Evolutionary conservation across 805 yeast species (phyloP), one percentile per base, ranked within the genome.

Genomic region (Myxozyma neotropica): DNA sequence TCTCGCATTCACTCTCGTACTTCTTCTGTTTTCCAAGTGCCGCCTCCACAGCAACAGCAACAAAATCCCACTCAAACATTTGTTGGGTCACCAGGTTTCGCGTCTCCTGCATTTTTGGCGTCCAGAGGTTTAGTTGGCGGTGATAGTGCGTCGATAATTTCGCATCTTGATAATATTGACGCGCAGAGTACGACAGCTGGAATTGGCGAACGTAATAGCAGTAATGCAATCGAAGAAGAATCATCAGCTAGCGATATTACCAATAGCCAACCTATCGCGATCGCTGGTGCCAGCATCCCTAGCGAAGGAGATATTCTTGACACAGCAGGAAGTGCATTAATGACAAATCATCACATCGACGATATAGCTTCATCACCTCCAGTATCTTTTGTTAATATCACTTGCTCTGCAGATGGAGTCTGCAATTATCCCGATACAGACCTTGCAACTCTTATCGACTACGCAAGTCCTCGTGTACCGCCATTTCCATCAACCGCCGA

Each of bases 401-500:
- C 55, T n/a, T 33, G 51, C 44, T 58, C 58, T 1, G 45, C 47
- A 17, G 56, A 57, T 21, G 61, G 51, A 6, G 49, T 29, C 3
- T 35, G 45, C 23, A 33, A 42, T 33, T 47, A 54, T 33, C 52
- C 46, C 17, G 55, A 45, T 31, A 31, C 64, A 3, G 65, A 61
- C 39, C 45, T 58, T 13, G 57, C 62, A 12, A 45, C 59, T 6
- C 52, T 62, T 8, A 62, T 62, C 26, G 66, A 62, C 53, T 62
- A 62, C 44, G 66, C 66, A 13, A 52, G 59, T 35, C 66, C 66
- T 1, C 64, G 66, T 2, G 65, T 62, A 13, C 53, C 66, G 10
- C 66, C 66, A 12, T 62, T 62, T 38, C 66, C 66, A 3, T 62
- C 66, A 8, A 44, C 66, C 6, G 58, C 66, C 23, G 66, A 62